phyloP scores from a whole-genome alignment of 164 flowering plant genomes.

The Piper longum region DNA sequence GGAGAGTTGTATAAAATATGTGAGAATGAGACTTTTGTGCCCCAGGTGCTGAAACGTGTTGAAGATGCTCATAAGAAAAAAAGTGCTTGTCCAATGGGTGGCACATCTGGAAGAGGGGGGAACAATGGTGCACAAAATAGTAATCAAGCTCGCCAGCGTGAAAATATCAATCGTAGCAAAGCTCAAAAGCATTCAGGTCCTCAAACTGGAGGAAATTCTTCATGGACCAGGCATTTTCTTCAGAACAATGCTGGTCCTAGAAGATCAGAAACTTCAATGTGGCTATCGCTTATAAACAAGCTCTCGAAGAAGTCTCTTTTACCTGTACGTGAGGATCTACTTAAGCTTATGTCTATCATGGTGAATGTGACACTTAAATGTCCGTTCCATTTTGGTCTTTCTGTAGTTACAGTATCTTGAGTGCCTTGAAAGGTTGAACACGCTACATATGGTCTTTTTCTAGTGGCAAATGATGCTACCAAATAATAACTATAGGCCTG shows the following conservation, averaged over 20 bases:
- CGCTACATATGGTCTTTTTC: too few relatives aligned
- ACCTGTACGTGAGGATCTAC: constrained; percentile 48
- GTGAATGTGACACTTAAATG: neutral
- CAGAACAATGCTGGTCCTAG: constrained; percentile 49
- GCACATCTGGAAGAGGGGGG: constrained; percentile 32
- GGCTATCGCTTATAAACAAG: constrained; percentile 71
- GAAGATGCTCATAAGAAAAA: constrained; percentile 75
- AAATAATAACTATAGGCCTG: too few relatives aligned
- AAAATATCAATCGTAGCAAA: constrained; percentile 39
- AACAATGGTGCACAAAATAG: constrained; percentile 28
- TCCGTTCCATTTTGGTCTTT: neutral
- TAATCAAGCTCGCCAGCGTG: constrained; percentile 45
- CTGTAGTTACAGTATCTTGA: too few relatives aligned
- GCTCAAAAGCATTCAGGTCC: constrained; percentile 58
- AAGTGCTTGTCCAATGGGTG: constrained; percentile 28
- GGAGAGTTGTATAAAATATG: constrained; percentile 88
- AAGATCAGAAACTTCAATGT: constrained; percentile 68
- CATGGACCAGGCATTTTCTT: constrained; percentile 28
- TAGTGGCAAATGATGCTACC: too few relatives aligned
- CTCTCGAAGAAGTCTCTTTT: constrained; percentile 66
- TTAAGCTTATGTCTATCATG: neutral
- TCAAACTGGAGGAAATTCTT: constrained; percentile 26
- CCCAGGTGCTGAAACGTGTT: constrained; percentile 69
- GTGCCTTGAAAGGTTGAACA: too few relatives aligned
- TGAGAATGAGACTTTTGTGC: constrained; percentile 56